Evolutionary conservation across 2,329 filamentous ascomycete species (phyloP), one percentile per base, ranked within the genome.

Genomic region (Colletotrichum lupini): DNA sequence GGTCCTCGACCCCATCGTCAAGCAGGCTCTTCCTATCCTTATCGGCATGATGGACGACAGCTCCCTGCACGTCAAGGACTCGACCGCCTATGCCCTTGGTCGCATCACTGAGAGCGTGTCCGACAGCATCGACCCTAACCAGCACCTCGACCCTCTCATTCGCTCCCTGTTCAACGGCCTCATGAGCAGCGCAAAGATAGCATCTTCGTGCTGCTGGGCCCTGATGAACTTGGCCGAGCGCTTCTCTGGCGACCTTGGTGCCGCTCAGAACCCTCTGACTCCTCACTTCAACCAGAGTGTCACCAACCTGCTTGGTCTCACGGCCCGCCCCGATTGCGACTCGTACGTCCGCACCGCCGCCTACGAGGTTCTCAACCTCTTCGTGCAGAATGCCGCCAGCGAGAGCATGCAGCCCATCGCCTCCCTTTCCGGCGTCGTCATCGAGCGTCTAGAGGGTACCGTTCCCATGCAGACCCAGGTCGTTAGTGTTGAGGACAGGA

Each of bases 181-280:
- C 73, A 91, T 94, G 73, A 96, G 94, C 85, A 97, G 93, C 82
- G 93, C 95, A 73, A 98, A 97, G 90, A 99, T 99, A 92, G 97
- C 96, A 37, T 92, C 95, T 68, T 99, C 97, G 35, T 98, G 97
- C 91, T 99, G 97, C 87, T 98, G 97, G 97, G 95, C 97, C 37
- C 86, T 99, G 77, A 98, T 99, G 94, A 99, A 98, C 85, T 87
- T 99, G 81, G 96, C 97, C 12, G 97, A 99, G 81, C 93, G 95
- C 74, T 99, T 98, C 81, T 94, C 95, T 35, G 95, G 95, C 71
- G 95, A 98, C 68, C 89, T 92, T 68, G 94, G 94, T 62, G 93
- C 92, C 74, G 78, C 87, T 55, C 87, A 92, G 78, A 99, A 98
- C 85, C 90, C 95, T 56, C 88, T 99, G 62, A 97, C 95, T 2